These are phyloP conservation scores for Naegleria lovaniensis DNA, from an alignment of 208 protist genomes.

Conservation along the genomic window DNA sequence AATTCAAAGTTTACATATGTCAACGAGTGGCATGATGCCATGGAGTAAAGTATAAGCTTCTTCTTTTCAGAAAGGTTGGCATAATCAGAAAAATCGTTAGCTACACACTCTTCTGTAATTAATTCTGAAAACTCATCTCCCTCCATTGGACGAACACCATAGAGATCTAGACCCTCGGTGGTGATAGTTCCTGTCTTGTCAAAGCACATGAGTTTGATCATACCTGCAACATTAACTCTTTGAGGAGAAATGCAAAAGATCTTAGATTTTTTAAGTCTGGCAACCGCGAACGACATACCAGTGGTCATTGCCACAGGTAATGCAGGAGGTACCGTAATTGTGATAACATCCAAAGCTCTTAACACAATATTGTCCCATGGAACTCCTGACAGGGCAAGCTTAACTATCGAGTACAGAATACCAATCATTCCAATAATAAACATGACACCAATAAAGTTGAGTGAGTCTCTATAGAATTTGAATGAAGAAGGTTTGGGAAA, in stretches of 20 bases:
- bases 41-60: constrained; percentile 26
- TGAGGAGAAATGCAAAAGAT: constrained; percentile 58
- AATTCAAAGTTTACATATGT: constrained; percentile 35
- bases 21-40: constrained; percentile 49
- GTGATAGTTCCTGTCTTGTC: constrained; percentile 64
- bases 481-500: constrained; percentile 52
- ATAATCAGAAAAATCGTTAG: neutral
- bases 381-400: neutral
- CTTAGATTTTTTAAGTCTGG: constrained; percentile 39
- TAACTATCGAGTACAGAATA: constrained; percentile 16
- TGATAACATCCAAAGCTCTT: constrained; percentile 34
- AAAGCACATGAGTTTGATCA: constrained; percentile 52
- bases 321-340: constrained; percentile 50
- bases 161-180: constrained; percentile 50
- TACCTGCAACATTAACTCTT: constrained; percentile 46
- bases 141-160: neutral
- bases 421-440: constrained; percentile 38
- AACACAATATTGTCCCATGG: constrained; percentile 19
- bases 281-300: constrained; percentile 51
- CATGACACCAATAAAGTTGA: constrained; percentile 51
- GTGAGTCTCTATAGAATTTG: constrained; percentile 49
- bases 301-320: constrained; percentile 58
- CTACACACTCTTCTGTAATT: neutral
- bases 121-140: neutral
- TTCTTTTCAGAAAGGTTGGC: neutral